Percentiles rank a stretch among this genome's conserved stretches.
These are phyloP conservation scores for Vigna nakashimae DNA, from an alignment of 306 rosid species.

Conservation along the genomic window DNA sequence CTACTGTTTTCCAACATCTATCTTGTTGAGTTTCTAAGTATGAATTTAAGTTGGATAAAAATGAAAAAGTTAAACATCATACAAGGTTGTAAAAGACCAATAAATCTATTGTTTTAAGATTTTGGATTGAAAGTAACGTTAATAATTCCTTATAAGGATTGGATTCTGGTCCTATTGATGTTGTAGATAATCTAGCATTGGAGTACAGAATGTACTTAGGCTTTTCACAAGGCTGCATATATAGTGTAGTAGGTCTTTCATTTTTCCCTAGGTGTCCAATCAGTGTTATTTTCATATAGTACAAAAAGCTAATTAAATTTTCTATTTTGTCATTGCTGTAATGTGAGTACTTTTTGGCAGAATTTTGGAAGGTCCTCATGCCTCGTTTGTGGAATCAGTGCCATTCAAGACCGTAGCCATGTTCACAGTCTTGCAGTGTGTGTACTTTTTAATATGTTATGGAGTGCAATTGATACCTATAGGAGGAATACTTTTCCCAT, in stretches of 20 bases:
- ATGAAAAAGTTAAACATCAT: too few relatives aligned
- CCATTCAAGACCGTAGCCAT: constrained; percentile 67
- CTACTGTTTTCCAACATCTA: too few relatives aligned
- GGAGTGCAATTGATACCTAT: constrained; percentile 80
- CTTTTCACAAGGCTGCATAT: background rate
- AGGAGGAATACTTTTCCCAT: constrained; percentile 81
- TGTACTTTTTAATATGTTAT: constrained; percentile 64
- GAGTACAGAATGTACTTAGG: background rate
- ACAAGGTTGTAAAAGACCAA: too few relatives aligned
- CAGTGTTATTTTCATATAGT: background rate
- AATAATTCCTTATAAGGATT: too few relatives aligned
- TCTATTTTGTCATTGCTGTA: background rate
- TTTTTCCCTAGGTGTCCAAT: background rate
- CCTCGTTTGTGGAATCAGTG: constrained; percentile 74
- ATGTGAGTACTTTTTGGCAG: constrained; percentile 47
- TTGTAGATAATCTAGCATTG: background rate
- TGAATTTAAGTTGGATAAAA: too few relatives aligned
- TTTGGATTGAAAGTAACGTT: too few relatives aligned
- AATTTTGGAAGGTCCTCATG: constrained; percentile 74
- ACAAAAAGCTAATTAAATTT: background rate
- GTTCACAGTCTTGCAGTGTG: constrained; percentile 65
- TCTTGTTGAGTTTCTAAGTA: background rate
- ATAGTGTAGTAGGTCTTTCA: background rate
- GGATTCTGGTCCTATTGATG: too few relatives aligned
- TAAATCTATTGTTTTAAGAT: too few relatives aligned